Base-by-base conservation (phyloP, 139 green algal species). In the Spirogloea muscicola region DNA sequence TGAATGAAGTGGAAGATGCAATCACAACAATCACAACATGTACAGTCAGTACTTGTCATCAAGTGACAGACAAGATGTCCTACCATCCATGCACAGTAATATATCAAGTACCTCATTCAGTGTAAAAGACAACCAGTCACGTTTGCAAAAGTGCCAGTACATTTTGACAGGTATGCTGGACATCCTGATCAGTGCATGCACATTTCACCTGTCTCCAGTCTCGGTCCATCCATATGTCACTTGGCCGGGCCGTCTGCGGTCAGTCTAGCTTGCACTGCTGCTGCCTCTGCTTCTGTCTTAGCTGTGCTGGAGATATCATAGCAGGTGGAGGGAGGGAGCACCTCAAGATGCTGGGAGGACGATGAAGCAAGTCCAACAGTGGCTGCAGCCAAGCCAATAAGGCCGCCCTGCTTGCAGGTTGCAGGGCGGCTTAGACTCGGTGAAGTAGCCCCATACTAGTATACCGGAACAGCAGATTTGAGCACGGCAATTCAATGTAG, bases 381-480 rank as follows among this genome's bases (percentile, higher is more conserved):
- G 0, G 89, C 86, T 3, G 93, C 93, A 1, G 93, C 93, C 25
- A 98, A 86, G 72, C 90, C 95, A 58, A 98, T 89, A 49, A 97
- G 84, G 0, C 91, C 94, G 2, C 93, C 93, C 86, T 94, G 68
- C 29, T n/a, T n/a, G n/a, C n/a, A n/a, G n/a, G n/a, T n/a, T n/a
- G n/a, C n/a, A n/a, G n/a, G n/a, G n/a, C n/a, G n/a, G n/a, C n/a
- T n/a, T n/a, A n/a, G n/a, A n/a, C n/a, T n/a, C n/a, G n/a, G n/a
- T n/a, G n/a, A n/a, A n/a, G n/a, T n/a, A n/a, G n/a, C n/a, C n/a
- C n/a, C n/a, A n/a, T n/a, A n/a, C n/a, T n/a, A n/a, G n/a, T n/a
- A n/a, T n/a, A n/a, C n/a, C n/a, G n/a, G n/a, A n/a, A n/a, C n/a
- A n/a, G n/a, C n/a, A n/a, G n/a, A n/a, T n/a, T n/a, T n/a, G n/a